Percentiles rank a stretch among this genome's conserved stretches.
These are phyloP conservation scores for Exserohilum rostratum DNA, from an alignment of 2,329 filamentous ascomycete species.

Conservation along the genomic window DNA sequence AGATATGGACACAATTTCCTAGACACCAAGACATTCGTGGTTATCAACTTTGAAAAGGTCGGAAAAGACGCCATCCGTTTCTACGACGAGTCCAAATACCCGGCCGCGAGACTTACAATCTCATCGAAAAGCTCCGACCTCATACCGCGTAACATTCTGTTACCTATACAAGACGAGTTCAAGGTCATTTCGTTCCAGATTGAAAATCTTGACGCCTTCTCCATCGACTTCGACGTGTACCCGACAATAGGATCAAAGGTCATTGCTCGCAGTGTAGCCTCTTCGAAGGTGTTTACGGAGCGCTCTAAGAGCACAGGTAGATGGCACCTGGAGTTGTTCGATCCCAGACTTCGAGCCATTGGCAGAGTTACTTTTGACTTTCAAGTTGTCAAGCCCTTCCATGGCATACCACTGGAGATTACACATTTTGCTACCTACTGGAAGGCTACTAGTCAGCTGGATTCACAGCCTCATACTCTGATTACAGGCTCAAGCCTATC, in stretches of 20 bases:
- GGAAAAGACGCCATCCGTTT: conserved; percentile 82
- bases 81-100: conserved; percentile 96
- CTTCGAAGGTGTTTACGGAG: conserved; percentile 83
- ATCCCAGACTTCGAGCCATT: conserved; percentile 87
- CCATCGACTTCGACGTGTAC: conserved; percentile 96
- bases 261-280: conserved; percentile 91
- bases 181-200: conserved; percentile 94
- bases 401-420: conserved; percentile 89
- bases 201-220: conserved; percentile 89
- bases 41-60: conserved; percentile 83
- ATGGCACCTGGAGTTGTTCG: conserved; percentile 88
- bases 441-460: conserved; percentile 95
- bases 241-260: conserved; percentile 97
- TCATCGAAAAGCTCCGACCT: conserved; percentile 96
- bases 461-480: conserved; percentile 82
- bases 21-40: conserved; percentile 94
- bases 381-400: conserved; percentile 95
- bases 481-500: conserved; percentile 95
- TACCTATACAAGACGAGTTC: conserved; percentile 96
- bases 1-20: conserved; percentile 98
- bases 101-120: conserved; percentile 90
- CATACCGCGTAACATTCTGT: conserved; percentile 92
- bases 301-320: conserved; percentile 75
- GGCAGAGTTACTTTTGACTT: conserved; percentile 93
- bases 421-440: conserved; percentile 99